Conservation (phyloP, 2,329 filamentous ascomycete species). For the Phialophora tarda region DNA sequence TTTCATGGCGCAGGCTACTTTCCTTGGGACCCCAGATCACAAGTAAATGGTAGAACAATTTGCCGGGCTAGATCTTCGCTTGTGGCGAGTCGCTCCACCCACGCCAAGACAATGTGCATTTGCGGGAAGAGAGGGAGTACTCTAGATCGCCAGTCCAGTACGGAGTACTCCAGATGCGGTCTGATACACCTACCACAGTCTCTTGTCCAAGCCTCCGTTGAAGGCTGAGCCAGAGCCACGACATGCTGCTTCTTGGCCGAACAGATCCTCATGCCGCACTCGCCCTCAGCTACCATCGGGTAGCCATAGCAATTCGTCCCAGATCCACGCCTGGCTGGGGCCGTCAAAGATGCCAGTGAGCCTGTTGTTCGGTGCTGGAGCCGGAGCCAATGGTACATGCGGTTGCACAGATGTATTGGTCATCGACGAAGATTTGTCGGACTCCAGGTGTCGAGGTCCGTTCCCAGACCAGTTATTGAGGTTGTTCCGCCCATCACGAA, state of each 20-base stretch:
- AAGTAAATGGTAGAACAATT: conserved; percentile 8
- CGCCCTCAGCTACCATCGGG: conserved; percentile 20
- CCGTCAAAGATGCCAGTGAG: conserved; percentile 23
- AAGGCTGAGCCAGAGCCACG: neutral
- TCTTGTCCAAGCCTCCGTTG: neutral
- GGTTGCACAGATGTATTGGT: neutral
- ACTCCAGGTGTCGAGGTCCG: conserved; percentile 11
- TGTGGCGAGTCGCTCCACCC: neutral
- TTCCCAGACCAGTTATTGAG: conserved; percentile 3
- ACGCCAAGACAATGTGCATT: neutral
- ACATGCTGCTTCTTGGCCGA: neutral
- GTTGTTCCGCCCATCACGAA: conserved; percentile 23
- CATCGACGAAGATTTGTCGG: neutral
- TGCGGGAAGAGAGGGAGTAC: neutral
- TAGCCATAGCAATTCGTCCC: conserved; percentile 31
- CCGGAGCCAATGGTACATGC: neutral
- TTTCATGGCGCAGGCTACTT: conserved; percentile 3
- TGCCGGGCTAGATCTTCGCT: conserved; percentile 6
- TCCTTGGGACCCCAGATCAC: neutral
- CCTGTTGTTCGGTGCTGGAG: neutral
- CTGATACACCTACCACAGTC: neutral
- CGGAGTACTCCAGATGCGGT: neutral
- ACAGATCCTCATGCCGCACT: neutral
- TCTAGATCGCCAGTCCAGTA: neutral
- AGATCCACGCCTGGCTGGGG: conserved; percentile 31